phyloP scores from a whole-genome alignment of 208 protist genomes.

The Blastocrithidia nonstop region DNA sequence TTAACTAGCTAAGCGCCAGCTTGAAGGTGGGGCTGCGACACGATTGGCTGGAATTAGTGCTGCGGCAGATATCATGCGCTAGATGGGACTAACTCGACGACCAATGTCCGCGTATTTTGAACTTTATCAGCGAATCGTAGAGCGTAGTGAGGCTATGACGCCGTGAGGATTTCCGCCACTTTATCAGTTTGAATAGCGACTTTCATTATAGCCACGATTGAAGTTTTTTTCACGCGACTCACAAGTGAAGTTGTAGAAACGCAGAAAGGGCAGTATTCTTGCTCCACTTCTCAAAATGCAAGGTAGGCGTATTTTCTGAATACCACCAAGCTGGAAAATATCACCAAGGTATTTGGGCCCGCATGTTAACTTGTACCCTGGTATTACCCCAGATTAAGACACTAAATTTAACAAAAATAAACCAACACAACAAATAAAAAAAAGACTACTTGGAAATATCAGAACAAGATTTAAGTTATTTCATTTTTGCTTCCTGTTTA shows the following conservation, averaged over 20 bases:
- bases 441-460: neutral
- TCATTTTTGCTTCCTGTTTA: neutral
- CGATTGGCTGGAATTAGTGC: conserved; percentile 74
- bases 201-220: conserved; percentile 68
- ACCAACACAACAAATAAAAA: neutral
- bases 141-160: conserved; percentile 82
- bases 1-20: conserved; percentile 58
- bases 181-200: conserved; percentile 83
- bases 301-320: conserved; percentile 73
- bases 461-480: neutral
- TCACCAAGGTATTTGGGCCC: conserved; percentile 62
- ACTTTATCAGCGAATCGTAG: conserved; percentile 82
- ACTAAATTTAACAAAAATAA: neutral
- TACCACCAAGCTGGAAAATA: conserved; percentile 78
- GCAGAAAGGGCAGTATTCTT: conserved; percentile 51
- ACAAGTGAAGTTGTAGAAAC: conserved; percentile 65
- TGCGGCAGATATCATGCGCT: conserved; percentile 73
- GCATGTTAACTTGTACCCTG: conserved; percentile 75
- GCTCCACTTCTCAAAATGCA: conserved; percentile 60
- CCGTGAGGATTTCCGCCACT: conserved; percentile 86
- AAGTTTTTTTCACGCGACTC: conserved; percentile 73
- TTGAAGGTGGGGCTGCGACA: conserved; percentile 67
- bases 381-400: conserved; percentile 66
- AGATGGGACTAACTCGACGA: conserved; percentile 72
- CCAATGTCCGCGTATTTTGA: conserved; percentile 86